Evolutionary conservation across 225 moss, liverwort and hornwort genomes (phyloP).

Genomic region (Neckera pumila): DNA sequence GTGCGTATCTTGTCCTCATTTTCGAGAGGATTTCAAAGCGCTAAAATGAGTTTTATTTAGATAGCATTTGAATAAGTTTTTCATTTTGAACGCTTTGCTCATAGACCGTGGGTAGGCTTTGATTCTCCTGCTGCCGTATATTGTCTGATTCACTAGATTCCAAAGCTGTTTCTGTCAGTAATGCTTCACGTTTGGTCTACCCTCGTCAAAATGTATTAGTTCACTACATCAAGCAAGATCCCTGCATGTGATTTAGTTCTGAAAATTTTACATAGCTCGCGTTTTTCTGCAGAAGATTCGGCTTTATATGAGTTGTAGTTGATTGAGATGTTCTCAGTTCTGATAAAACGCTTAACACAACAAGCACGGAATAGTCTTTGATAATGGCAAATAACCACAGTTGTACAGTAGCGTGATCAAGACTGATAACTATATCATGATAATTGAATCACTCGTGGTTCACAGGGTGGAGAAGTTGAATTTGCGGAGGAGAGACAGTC

Average conservation of each 20-base stretch:
- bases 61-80: neutral
- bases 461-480: slow-evolving; percentile 57
- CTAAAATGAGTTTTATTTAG: neutral
- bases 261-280: neutral
- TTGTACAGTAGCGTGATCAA: neutral
- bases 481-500: slow-evolving; percentile 67
- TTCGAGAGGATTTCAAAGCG: neutral
- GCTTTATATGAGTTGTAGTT: neutral
- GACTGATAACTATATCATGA: neutral
- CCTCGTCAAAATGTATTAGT: neutral
- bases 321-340: neutral
- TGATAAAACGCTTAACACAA: neutral
- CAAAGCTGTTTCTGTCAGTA: neutral
- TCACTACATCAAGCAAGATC: neutral
- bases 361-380: neutral
- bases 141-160: neutral
- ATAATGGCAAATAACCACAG: neutral
- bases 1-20: neutral
- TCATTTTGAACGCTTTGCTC: neutral
- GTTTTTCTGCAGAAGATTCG: neutral
- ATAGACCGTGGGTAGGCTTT: neutral
- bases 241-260: neutral
- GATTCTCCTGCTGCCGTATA: neutral
- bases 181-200: neutral
- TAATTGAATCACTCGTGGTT: neutral